Conservation (phyloP, 2,329 filamentous ascomycete genomes). For the Paraphaeosphaeria sporulosa region DNA sequence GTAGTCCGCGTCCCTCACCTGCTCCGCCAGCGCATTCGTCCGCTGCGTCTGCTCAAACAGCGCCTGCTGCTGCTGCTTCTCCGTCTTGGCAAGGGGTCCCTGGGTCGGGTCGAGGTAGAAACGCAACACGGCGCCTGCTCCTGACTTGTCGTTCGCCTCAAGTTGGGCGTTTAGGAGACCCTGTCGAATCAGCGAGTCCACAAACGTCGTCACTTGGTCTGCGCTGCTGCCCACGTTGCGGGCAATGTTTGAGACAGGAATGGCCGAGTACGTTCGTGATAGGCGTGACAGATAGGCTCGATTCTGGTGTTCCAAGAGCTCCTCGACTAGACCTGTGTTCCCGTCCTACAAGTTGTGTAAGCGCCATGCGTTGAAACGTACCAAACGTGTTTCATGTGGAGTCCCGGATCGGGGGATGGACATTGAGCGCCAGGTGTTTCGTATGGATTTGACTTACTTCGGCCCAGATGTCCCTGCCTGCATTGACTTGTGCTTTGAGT, state of each 20-base stretch:
- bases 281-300: constrained; percentile 78
- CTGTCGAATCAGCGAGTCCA: constrained; percentile 60
- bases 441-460: constrained; percentile 52
- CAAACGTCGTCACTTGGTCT: constrained; percentile 61
- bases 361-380: constrained; percentile 20
- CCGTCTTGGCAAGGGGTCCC: constrained; percentile 48
- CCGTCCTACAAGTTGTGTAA: constrained; percentile 62
- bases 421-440: constrained; percentile 8
- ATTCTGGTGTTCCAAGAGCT: constrained; percentile 75
- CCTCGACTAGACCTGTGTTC: constrained; percentile 73
- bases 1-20: constrained; percentile 63
- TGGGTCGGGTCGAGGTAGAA: constrained; percentile 56
- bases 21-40: constrained; percentile 59
- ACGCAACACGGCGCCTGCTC: constrained; percentile 58
- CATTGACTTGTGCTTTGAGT: constrained; percentile 70
- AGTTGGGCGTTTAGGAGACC: constrained; percentile 61
- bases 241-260: constrained; percentile 64
- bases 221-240: constrained; percentile 58
- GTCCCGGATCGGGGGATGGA: not conserved
- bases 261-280: constrained; percentile 73
- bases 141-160: constrained; percentile 33
- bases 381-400: constrained; percentile 23
- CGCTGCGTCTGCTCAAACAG: constrained; percentile 60
- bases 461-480: constrained; percentile 67
- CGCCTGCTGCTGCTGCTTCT: constrained; percentile 51